A percentile compares a stretch with the other conserved stretches of the same genome.
These are phyloP conservation scores for Pythium angustatum DNA, from an alignment of 352 stramenopile species.

Conservation along the genomic window DNA sequence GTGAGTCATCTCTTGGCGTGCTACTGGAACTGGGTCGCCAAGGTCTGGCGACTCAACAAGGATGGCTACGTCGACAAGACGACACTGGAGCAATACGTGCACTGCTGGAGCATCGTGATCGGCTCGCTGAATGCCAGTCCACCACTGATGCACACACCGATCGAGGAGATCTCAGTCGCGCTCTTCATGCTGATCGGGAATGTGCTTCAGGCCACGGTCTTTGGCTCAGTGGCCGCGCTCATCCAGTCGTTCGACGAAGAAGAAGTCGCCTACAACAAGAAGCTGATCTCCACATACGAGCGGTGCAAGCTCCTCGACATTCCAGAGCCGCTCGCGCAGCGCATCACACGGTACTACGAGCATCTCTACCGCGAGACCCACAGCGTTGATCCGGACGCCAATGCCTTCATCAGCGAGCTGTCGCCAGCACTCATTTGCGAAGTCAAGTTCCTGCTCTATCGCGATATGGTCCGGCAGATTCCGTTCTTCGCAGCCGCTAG, in stretches of 20 bases:
- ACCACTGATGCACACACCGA: conserved; percentile 48
- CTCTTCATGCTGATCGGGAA: conserved; percentile 75
- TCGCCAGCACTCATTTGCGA: conserved; percentile 73
- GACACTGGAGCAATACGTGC: conserved; percentile 42
- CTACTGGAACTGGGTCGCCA: conserved; percentile 63
- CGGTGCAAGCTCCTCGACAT: conserved; percentile 71
- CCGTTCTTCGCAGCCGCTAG: conserved; percentile 66
- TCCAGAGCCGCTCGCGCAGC: conserved; percentile 44
- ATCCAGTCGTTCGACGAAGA: conserved; percentile 76
- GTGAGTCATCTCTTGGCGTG: conserved; percentile 58
- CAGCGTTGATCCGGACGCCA: conserved; percentile 61
- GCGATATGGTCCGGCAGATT: conserved; percentile 79
- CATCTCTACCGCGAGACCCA: conserved; percentile 72
- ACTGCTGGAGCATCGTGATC: conserved; percentile 59
- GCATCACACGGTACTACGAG: conserved; percentile 74
- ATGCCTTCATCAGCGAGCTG: conserved; percentile 79
- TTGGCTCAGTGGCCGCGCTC: conserved; percentile 62
- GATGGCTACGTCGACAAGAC: conserved; percentile 30
- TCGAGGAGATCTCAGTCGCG: conserved; percentile 58
- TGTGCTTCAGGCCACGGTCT: conserved; percentile 65
- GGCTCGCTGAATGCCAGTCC: conserved; percentile 67
- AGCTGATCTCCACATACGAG: conserved; percentile 65
- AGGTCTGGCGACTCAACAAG: conserved; percentile 43
- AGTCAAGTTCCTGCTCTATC: conserved; percentile 77
- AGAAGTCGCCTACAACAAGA: conserved; percentile 77